Conservation (phyloP, 352 stramenopile genomes). For the Pythium periplocum region DNA sequence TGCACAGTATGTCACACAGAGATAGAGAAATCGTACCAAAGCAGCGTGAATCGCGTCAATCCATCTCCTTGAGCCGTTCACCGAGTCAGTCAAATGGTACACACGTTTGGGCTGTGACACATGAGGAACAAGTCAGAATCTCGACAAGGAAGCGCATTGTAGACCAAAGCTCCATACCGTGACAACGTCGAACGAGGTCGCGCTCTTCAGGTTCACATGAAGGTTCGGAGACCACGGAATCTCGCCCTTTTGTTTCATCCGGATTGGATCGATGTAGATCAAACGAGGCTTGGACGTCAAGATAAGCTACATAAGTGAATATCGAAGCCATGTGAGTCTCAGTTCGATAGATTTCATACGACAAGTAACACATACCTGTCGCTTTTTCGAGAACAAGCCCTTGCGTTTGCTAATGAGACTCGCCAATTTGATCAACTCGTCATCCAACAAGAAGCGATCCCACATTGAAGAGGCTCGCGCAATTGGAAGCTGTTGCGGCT, state of each 20-base stretch:
- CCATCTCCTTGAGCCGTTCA: slow-evolving; percentile 89
- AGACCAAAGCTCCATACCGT: slow-evolving; percentile 33
- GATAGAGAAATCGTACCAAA: slow-evolving; percentile 31
- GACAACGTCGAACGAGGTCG: slow-evolving; percentile 81
- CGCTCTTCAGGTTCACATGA: slow-evolving; percentile 83
- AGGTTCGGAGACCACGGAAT: slow-evolving; percentile 84
- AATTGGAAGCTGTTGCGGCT: slow-evolving; percentile 48
- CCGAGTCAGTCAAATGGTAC: slow-evolving; percentile 85
- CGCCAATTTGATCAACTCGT: slow-evolving; percentile 83
- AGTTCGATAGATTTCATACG: no score
- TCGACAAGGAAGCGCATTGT: no score
- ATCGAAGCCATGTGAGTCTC: no score
- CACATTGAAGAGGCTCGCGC: slow-evolving; percentile 74
- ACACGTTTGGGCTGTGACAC: slow-evolving; percentile 67
- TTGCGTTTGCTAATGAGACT: slow-evolving; percentile 87
- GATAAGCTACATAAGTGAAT: slow-evolving; percentile 39
- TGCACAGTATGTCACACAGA: no score
- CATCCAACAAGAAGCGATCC: slow-evolving; percentile 83
- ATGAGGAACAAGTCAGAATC: no score
- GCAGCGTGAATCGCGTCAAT: slow-evolving; percentile 84
- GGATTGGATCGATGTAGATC: slow-evolving; percentile 89
- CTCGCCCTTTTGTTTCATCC: slow-evolving; percentile 88
- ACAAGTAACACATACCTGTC: slow-evolving; percentile 11
- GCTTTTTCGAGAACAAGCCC: slow-evolving; percentile 85
- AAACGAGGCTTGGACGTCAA: slow-evolving; percentile 80